Percentiles rank a stretch among this genome's conserved stretches.
Evolutionary conservation across 257 asterid species (phyloP).

Genomic region (Lycium barbarum): DNA sequence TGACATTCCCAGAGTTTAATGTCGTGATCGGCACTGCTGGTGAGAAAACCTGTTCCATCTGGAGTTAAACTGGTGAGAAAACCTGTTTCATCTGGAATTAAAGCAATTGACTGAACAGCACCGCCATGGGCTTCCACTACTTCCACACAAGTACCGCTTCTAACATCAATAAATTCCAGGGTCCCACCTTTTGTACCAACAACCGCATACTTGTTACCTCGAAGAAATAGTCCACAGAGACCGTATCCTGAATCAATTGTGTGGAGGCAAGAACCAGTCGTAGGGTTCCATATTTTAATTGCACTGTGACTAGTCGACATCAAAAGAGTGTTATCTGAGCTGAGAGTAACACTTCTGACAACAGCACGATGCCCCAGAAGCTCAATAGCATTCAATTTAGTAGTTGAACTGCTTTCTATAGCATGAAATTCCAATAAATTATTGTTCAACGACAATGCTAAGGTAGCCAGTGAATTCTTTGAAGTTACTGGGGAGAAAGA

Average conservation of each 20-base stretch:
- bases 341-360: conserved; percentile 88
- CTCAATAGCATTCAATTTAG: conserved; percentile 70
- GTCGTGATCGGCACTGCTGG: conserved; percentile 87
- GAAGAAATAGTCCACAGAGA: conserved; percentile 81
- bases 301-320: conserved; percentile 89
- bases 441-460: conserved; percentile 85
- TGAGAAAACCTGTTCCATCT: conserved; percentile 75
- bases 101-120: conserved; percentile 69
- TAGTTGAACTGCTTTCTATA: conserved; percentile 53
- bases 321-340: conserved; percentile 89
- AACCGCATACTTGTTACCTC: conserved; percentile 86
- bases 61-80: conserved; percentile 31
- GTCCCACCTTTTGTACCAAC: conserved; percentile 88
- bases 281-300: conserved; percentile 92
- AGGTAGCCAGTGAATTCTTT: conserved; percentile 64
- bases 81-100: conserved; percentile 68
- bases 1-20: conserved; percentile 94
- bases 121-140: conserved; percentile 94
- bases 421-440: conserved; percentile 74
- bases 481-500: conserved; percentile 67
- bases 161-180: conserved; percentile 79
- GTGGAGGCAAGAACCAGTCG: conserved; percentile 84
- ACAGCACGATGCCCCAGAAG: conserved; percentile 95
- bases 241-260: conserved; percentile 96
- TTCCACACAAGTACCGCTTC: conserved; percentile 80